Percentiles rank a stretch among this genome's conserved stretches.
Evolutionary conservation across 169 alveolate genomes (phyloP).

Genomic region (Neospora caninum): DNA sequence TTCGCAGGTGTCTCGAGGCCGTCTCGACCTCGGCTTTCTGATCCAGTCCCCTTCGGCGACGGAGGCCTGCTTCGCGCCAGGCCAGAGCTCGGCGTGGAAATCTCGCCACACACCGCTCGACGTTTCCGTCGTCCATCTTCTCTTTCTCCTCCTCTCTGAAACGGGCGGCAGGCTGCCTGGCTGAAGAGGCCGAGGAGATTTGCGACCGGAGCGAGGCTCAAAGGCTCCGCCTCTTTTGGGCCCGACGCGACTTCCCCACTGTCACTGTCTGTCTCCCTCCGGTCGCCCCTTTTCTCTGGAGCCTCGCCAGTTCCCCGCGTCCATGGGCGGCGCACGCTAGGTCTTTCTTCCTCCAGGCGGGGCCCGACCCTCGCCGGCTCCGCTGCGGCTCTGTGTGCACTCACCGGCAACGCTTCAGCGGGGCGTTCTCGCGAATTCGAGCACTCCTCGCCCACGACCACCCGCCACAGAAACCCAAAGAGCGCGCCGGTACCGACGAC

Average conservation of each 20-base stretch:
- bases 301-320: too few relatives aligned
- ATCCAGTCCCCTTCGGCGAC: neutral
- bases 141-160: neutral
- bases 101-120: neutral
- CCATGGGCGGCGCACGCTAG: too few relatives aligned
- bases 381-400: too few relatives aligned
- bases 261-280: neutral
- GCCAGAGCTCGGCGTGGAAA: too few relatives aligned
- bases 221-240: neutral
- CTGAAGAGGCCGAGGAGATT: neutral
- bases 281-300: too few relatives aligned
- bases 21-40: neutral
- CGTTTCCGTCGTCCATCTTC: neutral
- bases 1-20: neutral
- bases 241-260: neutral
- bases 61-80: neutral
- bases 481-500: slow-evolving; percentile 1
- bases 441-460: too few relatives aligned
- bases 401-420: too few relatives aligned
- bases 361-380: too few relatives aligned
- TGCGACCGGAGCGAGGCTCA: neutral
- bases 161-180: neutral
- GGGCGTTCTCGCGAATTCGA: too few relatives aligned
- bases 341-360: too few relatives aligned
- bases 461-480: neutral